phyloP scores from a whole-genome alignment of 768 basidiomycete genomes.

The Botryobasidium botryosum region DNA sequence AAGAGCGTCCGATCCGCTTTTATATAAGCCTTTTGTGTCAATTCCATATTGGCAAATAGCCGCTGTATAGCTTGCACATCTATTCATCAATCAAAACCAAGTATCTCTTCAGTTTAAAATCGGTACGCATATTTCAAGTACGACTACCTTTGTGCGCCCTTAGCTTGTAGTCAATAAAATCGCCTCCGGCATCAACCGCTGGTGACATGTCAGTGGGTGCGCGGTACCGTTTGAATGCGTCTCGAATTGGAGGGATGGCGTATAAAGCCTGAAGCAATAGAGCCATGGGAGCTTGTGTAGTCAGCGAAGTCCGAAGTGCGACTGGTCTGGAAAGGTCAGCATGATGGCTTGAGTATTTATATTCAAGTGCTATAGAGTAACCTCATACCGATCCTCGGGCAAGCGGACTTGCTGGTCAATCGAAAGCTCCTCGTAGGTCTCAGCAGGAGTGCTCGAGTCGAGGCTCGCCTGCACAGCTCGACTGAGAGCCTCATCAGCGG shows the following conservation, averaged over 20 bases:
- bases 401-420: slow-evolving; percentile 36
- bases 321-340: slow-evolving; percentile 36
- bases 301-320: slow-evolving; percentile 40
- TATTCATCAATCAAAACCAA: too few relatives aligned
- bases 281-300: slow-evolving; percentile 39
- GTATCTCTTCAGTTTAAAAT: too few relatives aligned
- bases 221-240: slow-evolving; percentile 5
- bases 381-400: slow-evolving; percentile 38
- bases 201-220: background rate
- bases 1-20: background rate
- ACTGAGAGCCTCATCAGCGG: slow-evolving; percentile 43
- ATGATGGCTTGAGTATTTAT: background rate
- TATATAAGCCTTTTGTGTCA: background rate
- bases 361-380: background rate
- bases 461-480: slow-evolving; percentile 60
- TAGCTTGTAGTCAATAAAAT: background rate
- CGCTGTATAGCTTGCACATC: slow-evolving; percentile 2
- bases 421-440: slow-evolving; percentile 36
- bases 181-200: slow-evolving; percentile 7
- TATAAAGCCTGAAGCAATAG: slow-evolving; percentile 48
- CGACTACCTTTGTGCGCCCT: background rate
- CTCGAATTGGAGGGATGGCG: slow-evolving; percentile 53
- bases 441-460: slow-evolving; percentile 26
- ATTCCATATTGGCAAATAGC: slow-evolving; percentile 2
- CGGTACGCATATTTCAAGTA: too few relatives aligned